Conservation (phyloP, 495 filamentous ascomycete species). For the Symbiotaphrina buchneri region DNA sequence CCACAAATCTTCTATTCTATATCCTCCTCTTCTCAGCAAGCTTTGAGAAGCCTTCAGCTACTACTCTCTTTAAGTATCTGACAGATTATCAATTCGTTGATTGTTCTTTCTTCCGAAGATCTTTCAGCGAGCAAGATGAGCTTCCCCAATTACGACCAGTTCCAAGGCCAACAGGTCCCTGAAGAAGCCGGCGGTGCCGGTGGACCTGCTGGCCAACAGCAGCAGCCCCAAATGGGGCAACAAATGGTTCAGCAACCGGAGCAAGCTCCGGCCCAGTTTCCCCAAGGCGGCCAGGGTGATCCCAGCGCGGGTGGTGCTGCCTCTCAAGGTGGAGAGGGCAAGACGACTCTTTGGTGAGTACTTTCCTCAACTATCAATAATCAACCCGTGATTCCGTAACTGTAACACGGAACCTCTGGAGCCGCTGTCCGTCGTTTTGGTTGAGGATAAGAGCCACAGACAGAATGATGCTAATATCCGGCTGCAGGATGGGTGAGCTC, state of each 20-base stretch:
- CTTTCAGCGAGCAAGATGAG: constrained; percentile 3
- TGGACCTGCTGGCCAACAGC: constrained; percentile 7
- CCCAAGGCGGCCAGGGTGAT: constrained; percentile 26
- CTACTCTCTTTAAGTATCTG: no score
- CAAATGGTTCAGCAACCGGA: constrained; percentile 23
- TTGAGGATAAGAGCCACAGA: background rate
- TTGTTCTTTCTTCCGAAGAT: constrained; percentile 1
- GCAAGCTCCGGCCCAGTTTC: constrained; percentile 28
- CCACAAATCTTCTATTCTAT: no score
- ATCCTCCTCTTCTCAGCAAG: no score
- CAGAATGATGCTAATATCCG: constrained; percentile 5
- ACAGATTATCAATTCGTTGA: background rate
- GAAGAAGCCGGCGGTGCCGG: constrained; percentile 11
- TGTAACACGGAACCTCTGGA: background rate
- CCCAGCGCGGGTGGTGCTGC: constrained; percentile 25
- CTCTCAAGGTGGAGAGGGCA: constrained; percentile 36
- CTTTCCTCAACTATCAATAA: constrained; percentile 1
- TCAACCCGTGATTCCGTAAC: constrained; percentile 1
- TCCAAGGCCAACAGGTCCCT: constrained; percentile 11
- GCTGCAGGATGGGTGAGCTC: constrained; percentile 85
- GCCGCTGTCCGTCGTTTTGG: constrained; percentile 1
- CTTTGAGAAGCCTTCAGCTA: no score
- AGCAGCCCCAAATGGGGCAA: constrained; percentile 9
- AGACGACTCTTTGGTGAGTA: constrained; percentile 67
- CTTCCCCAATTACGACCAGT: constrained; percentile 11